phyloP scores from a whole-genome alignment of 2,329 filamentous ascomycete genomes.

The Alternaria sp. region DNA sequence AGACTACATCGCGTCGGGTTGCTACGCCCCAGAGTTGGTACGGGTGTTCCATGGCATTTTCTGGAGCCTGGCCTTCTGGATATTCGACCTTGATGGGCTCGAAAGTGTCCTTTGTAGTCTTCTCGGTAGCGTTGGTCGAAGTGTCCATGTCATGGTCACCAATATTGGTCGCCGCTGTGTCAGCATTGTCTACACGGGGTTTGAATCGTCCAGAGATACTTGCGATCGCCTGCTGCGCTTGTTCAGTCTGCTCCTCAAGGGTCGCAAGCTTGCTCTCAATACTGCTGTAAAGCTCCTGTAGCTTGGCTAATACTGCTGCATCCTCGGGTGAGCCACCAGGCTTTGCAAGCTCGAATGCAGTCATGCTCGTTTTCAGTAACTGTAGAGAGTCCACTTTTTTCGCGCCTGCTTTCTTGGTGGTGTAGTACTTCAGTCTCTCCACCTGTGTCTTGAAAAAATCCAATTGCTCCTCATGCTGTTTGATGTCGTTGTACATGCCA shows the following conservation, averaged over 20 bases:
- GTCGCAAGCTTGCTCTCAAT: constrained; percentile 46
- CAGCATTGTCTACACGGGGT: constrained; percentile 49
- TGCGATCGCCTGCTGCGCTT: constrained; percentile 54
- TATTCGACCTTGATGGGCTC: constrained; percentile 11
- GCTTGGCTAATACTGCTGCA: constrained; percentile 32
- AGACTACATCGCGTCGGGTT: constrained; percentile 65
- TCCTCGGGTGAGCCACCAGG: constrained; percentile 31
- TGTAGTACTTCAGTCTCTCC: constrained; percentile 49
- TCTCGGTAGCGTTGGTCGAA: constrained; percentile 3
- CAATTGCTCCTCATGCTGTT: constrained; percentile 40
- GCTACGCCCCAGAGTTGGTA: constrained; percentile 68
- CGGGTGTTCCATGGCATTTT: constrained; percentile 46
- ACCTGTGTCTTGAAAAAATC: constrained; percentile 47
- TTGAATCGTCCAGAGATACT: constrained; percentile 59
- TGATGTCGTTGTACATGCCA: constrained; percentile 57
- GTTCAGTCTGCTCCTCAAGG: constrained; percentile 55
- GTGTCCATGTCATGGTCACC: background rate
- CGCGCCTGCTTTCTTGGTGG: constrained; percentile 35
- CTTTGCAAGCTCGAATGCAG: constrained; percentile 40
- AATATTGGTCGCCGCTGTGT: constrained; percentile 8
- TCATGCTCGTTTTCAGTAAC: constrained; percentile 52
- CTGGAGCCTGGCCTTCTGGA: constrained; percentile 31
- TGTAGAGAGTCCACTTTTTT: constrained; percentile 49
- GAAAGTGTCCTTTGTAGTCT: constrained; percentile 37
- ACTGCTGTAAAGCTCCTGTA: constrained; percentile 43